Evolutionary conservation across 148 eudicot genomes (phyloP).

Genomic region (Polygonum maritimum): DNA sequence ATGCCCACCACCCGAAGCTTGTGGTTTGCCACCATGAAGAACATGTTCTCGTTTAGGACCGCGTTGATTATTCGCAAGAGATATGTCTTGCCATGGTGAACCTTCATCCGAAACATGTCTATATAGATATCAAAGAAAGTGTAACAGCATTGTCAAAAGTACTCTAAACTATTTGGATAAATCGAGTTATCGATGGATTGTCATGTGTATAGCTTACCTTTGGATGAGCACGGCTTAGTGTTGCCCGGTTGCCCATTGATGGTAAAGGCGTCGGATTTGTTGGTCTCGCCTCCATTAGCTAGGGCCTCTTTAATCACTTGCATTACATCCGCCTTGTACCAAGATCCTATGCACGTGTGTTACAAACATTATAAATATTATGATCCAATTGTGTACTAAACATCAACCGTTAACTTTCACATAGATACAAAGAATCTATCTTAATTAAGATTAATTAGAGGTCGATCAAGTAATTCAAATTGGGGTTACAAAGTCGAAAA

Average conservation of each 20-base stretch:
- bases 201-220: slow-evolving; percentile 11
- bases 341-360: not conserved
- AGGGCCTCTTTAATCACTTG: slow-evolving; percentile 11
- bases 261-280: slow-evolving; percentile 20
- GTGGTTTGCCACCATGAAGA: slow-evolving; percentile 21
- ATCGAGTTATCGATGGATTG: not conserved
- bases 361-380: not conserved
- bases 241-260: slow-evolving; percentile 32
- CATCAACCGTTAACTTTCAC: not conserved
- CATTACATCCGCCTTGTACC: slow-evolving; percentile 26
- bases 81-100: slow-evolving; percentile 20
- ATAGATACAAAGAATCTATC: not conserved
- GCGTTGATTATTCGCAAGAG: slow-evolving; percentile 22
- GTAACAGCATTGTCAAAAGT: too few species aligned
- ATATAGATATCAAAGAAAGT: not conserved
- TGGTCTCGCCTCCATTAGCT: slow-evolving; percentile 13
- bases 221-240: slow-evolving; percentile 14
- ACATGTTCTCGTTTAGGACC: slow-evolving; percentile 22
- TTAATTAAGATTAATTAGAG: too few species aligned
- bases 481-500: too few species aligned
- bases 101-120: slow-evolving; percentile 15
- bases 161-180: not conserved
- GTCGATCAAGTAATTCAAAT: too few species aligned
- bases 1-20: slow-evolving; percentile 15
- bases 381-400: not conserved